These are phyloP conservation scores for Epithemia pelagica DNA, from an alignment of 108 stramenopile species.

Conservation along the genomic window DNA sequence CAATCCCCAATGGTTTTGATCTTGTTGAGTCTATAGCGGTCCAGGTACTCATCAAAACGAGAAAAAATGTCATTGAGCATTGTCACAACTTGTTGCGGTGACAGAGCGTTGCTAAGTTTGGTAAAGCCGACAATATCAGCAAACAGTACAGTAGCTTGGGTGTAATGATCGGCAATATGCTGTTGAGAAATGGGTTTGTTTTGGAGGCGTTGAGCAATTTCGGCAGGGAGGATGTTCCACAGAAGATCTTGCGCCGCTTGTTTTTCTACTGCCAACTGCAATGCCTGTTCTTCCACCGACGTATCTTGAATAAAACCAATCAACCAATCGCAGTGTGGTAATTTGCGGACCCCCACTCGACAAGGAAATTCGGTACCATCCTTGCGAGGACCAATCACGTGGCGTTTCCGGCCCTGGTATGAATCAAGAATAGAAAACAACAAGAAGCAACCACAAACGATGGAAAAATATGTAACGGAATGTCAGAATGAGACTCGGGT, in stretches of 20 bases:
- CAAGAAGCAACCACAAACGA: not conserved
- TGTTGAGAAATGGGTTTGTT: conserved; percentile 16
- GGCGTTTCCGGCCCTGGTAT: not conserved
- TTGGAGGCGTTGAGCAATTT: conserved; percentile 42
- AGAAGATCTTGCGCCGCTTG: conserved; percentile 30
- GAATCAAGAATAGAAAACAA: not conserved
- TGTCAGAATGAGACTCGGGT: too few species aligned
- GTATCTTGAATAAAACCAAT: conserved; percentile 23
- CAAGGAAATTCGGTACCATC: conserved; percentile 1
- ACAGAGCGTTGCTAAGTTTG: not conserved
- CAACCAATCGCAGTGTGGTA: not conserved
- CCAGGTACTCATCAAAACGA: conserved; percentile 5
- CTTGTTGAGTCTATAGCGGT: conserved; percentile 6
- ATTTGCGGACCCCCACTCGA: not conserved
- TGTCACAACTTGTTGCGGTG: not conserved
- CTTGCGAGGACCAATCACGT: not conserved
- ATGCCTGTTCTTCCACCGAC: conserved; percentile 25
- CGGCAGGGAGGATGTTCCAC: conserved; percentile 39
- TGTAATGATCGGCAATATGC: conserved; percentile 47
- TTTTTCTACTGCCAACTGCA: conserved; percentile 30
- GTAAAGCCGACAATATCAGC: conserved; percentile 15
- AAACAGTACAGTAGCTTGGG: conserved; percentile 36
- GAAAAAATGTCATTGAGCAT: conserved; percentile 3
- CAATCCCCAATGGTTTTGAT: conserved; percentile 9
- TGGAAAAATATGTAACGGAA: too few species aligned